Percentiles rank a stretch among this genome's conserved stretches.
Evolutionary conservation across 2,329 filamentous ascomycete genomes (phyloP).

Genomic region (Mariannaea elegans): DNA sequence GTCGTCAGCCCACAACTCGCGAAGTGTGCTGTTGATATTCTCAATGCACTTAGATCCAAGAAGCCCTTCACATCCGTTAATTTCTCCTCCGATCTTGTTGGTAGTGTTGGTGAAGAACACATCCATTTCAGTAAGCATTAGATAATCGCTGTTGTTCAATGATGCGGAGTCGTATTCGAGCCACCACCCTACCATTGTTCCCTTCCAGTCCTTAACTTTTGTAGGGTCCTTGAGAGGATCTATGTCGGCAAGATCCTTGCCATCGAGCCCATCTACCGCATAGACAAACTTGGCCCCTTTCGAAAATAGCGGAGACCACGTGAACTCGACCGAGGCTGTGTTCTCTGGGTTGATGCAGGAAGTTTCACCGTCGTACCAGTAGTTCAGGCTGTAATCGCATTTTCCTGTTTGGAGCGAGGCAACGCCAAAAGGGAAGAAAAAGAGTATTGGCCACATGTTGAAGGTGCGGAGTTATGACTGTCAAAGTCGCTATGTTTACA

Average conservation of each 20-base stretch:
- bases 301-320: not conserved
- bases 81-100: not conserved
- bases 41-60: not conserved
- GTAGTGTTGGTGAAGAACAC: slow-evolving; percentile 1
- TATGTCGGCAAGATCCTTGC: not conserved
- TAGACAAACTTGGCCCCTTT: slow-evolving; percentile 7
- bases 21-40: slow-evolving; percentile 1
- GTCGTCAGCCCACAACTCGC: not conserved
- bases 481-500: too few species aligned
- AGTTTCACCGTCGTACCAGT: not conserved
- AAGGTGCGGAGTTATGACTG: too few species aligned
- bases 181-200: slow-evolving; percentile 3
- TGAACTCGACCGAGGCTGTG: not conserved
- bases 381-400: slow-evolving; percentile 1
- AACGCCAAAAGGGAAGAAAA: not conserved
- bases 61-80: slow-evolving; percentile 1
- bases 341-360: slow-evolving; percentile 7
- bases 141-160: slow-evolving; percentile 5
- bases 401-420: slow-evolving; percentile 5
- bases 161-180: slow-evolving; percentile 2
- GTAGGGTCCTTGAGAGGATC: not conserved
- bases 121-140: slow-evolving; percentile 2
- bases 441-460: not conserved
- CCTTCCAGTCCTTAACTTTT: not conserved
- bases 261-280: not conserved